These are phyloP conservation scores for Dictyostelium firmibasis DNA, from an alignment of 78 protist species.

Conservation along the genomic window DNA sequence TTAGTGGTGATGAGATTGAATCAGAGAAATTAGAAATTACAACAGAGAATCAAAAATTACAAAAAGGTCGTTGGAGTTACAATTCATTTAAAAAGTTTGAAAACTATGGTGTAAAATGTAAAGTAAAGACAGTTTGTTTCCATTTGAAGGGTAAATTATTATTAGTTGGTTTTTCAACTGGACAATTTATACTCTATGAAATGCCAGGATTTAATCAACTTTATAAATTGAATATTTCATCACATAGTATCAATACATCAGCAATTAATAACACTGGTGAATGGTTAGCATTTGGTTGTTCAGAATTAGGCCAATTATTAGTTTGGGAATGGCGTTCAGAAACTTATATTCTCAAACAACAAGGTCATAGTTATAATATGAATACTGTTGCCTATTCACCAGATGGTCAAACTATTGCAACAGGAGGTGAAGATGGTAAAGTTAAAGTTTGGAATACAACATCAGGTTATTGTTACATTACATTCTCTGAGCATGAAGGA, in stretches of 20 bases:
- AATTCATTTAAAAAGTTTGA: conserved; percentile 4
- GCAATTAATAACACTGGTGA: conserved; percentile 92
- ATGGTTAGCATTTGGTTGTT: conserved; percentile 95
- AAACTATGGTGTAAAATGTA: background rate
- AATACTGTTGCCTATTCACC: conserved; percentile 87
- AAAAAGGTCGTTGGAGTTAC: conserved; percentile 52
- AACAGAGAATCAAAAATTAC: background rate
- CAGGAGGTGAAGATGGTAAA: conserved; percentile 95
- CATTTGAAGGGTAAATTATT: conserved; percentile 61
- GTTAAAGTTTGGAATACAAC: conserved; percentile 92
- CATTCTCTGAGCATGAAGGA: conserved; percentile 94
- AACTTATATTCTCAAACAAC: conserved; percentile 85
- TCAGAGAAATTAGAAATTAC: background rate
- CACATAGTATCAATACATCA: conserved; percentile 32
- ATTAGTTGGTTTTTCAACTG: conserved; percentile 87
- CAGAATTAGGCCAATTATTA: conserved; percentile 89
- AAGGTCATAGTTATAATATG: conserved; percentile 88
- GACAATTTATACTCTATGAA: conserved; percentile 90
- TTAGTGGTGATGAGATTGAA: background rate
- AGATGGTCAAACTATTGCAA: conserved; percentile 89
- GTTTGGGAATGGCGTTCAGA: conserved; percentile 99
- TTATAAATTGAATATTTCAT: conserved; percentile 84
- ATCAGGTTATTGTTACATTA: conserved; percentile 93
- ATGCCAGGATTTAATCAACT: conserved; percentile 71
- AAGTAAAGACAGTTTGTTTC: conserved; percentile 28